Evolutionary conservation across 371 early-diverging fungal species (phyloP).

Genomic region (Mortierella polycephala): DNA sequence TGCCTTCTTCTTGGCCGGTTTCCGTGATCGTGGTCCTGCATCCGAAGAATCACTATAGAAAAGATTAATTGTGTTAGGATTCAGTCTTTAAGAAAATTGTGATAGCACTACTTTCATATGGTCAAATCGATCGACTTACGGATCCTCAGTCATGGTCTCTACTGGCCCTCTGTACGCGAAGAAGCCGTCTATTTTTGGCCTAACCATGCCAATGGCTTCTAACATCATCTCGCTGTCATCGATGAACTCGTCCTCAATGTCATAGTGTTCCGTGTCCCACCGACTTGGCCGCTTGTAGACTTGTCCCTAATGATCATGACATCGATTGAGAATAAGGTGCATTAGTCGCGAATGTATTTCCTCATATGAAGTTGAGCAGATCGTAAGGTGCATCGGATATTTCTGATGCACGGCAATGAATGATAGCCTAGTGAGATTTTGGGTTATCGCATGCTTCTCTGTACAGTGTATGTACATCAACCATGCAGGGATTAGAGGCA

Average conservation of each 20-base stretch:
- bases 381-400: no score
- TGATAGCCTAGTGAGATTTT: no score
- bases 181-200: conserved; percentile 58
- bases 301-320: conserved; percentile 6
- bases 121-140: conserved; percentile 44
- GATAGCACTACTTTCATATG: background rate
- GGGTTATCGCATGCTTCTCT: no score
- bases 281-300: conserved; percentile 35
- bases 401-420: no score
- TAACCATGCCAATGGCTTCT: conserved; percentile 55
- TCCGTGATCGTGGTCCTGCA: conserved; percentile 26
- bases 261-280: conserved; percentile 56
- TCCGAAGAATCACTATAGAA: conserved; percentile 43
- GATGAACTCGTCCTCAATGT: conserved; percentile 64
- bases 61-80: background rate
- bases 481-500: no score
- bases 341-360: no score
- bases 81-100: background rate
- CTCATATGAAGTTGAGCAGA: no score
- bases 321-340: background rate
- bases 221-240: conserved; percentile 66
- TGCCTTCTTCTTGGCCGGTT: conserved; percentile 20
- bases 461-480: no score
- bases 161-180: conserved; percentile 64
- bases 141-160: conserved; percentile 54